phyloP scores from a whole-genome alignment of 1,139 yeast species.

The Saccharomycopsis hybrid region DNA sequence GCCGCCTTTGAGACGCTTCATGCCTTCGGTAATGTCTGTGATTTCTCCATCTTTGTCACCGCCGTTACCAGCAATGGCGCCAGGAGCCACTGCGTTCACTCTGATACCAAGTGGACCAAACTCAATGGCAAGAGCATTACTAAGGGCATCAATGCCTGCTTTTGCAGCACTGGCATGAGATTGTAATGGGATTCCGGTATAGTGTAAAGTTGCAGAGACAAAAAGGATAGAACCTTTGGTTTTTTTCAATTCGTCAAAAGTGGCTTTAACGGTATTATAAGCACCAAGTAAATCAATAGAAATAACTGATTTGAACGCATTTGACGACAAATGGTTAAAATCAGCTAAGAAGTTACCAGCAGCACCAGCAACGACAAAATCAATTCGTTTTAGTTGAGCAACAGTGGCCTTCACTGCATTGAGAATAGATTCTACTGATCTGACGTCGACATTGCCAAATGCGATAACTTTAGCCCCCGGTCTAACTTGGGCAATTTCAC shows the following conservation, averaged over 20 bases:
- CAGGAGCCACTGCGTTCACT: slow-evolving; percentile 76
- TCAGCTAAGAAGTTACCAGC: slow-evolving; percentile 89
- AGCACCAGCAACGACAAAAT: slow-evolving; percentile 88
- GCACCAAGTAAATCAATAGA: slow-evolving; percentile 83
- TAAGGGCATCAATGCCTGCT: slow-evolving; percentile 86
- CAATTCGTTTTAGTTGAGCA: slow-evolving; percentile 61
- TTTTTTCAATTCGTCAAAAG: slow-evolving; percentile 54
- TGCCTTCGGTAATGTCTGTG: slow-evolving; percentile 26
- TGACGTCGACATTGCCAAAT: slow-evolving; percentile 66
- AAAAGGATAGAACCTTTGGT: slow-evolving; percentile 70
- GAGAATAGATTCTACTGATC: slow-evolving; percentile 51
- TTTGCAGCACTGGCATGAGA: slow-evolving; percentile 88
- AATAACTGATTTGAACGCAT: slow-evolving; percentile 82
- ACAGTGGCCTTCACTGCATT: slow-evolving; percentile 64
- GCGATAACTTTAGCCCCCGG: slow-evolving; percentile 61
- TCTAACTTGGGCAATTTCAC: slow-evolving; percentile 52
- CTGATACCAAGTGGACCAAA: slow-evolving; percentile 83
- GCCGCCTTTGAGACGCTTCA: slow-evolving; percentile 28
- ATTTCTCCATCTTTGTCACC: neutral
- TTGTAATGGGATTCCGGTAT: slow-evolving; percentile 82
- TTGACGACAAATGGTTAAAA: slow-evolving; percentile 67
- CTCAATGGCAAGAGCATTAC: slow-evolving; percentile 79
- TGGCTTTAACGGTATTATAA: slow-evolving; percentile 80
- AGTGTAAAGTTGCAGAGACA: slow-evolving; percentile 82
- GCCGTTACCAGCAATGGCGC: slow-evolving; percentile 18